Percentiles rank a stretch among this genome's conserved stretches.
Conservation (phyloP, 208 protist species). For the Strigomonas galati region DNA sequence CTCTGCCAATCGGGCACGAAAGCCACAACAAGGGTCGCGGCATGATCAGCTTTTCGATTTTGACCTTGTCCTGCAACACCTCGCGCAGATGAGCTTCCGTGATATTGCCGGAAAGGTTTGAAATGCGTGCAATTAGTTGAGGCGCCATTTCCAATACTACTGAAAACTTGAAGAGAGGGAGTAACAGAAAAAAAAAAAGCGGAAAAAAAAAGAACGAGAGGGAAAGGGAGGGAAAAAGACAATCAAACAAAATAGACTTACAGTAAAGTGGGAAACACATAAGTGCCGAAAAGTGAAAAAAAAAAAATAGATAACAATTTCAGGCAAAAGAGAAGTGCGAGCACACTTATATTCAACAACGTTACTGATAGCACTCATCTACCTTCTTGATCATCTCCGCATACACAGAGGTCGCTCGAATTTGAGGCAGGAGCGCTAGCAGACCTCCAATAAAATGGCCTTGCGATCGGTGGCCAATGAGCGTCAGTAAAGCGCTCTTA, state of each 20-base stretch:
- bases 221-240: not conserved
- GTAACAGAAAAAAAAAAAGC: conserved; percentile 1
- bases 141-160: not conserved
- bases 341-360: too few relatives aligned
- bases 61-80: conserved; percentile 28
- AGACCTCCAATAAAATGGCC: conserved; percentile 79
- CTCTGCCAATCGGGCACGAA: conserved; percentile 34
- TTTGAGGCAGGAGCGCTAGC: conserved; percentile 68
- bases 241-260: not conserved
- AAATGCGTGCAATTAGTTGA: conserved; percentile 33
- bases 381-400: conserved; percentile 3
- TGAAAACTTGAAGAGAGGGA: not conserved
- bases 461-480: conserved; percentile 74
- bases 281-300: not conserved
- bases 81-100: conserved; percentile 46
- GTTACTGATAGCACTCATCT: not conserved
- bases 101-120: conserved; percentile 29
- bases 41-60: conserved; percentile 26
- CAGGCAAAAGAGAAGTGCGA: too few relatives aligned
- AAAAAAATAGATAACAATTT: conserved; percentile 12
- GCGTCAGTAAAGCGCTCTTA: conserved; percentile 53
- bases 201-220: not conserved
- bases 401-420: conserved; percentile 10
- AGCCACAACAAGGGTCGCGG: conserved; percentile 38
- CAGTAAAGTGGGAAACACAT: not conserved